phyloP scores from a whole-genome alignment of 768 basidiomycete species.

The Lanmaoa rubissima region DNA sequence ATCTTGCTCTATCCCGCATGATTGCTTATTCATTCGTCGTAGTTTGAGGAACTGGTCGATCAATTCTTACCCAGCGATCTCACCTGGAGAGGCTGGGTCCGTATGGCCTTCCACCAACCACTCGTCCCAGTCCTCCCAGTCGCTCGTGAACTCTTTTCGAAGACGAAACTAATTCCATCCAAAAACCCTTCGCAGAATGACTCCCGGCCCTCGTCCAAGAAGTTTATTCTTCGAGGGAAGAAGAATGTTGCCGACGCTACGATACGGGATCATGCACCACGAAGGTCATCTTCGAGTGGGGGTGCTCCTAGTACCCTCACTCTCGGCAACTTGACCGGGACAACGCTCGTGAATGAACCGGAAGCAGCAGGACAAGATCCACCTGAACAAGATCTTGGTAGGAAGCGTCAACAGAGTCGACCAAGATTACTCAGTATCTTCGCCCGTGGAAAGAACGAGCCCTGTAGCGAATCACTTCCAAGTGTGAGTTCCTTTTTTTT shows the following conservation, averaged over 20 bases:
- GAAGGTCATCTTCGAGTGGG: constrained; percentile 26
- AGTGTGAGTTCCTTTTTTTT: constrained; percentile 12
- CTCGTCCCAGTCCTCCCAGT: constrained; percentile 76
- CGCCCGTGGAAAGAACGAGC: constrained; percentile 22
- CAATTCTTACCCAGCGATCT: constrained; percentile 78
- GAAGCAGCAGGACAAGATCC: constrained; percentile 31
- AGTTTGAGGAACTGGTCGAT: constrained; percentile 80
- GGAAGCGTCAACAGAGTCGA: constrained; percentile 25
- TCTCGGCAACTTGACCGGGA: constrained; percentile 23
- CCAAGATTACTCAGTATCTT: constrained; percentile 32
- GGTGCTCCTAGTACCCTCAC: neutral
- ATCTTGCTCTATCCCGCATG: neutral
- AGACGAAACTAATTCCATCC: constrained; percentile 66
- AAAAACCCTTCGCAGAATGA: constrained; percentile 32
- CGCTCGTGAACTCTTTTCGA: constrained; percentile 72
- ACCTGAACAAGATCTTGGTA: constrained; percentile 12
- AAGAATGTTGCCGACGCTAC: constrained; percentile 12
- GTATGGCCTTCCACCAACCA: constrained; percentile 80
- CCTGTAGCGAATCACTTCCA: neutral
- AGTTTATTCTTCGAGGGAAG: constrained; percentile 19
- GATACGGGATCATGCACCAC: constrained; percentile 6
- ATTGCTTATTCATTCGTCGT: constrained; percentile 4
- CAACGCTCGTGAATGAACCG: constrained; percentile 42
- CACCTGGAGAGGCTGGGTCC: constrained; percentile 80
- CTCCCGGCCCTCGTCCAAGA: constrained; percentile 24